Evolutionary conservation across 352 stramenopile genomes (phyloP).

Genomic region (Phytophthora hibernalis): DNA sequence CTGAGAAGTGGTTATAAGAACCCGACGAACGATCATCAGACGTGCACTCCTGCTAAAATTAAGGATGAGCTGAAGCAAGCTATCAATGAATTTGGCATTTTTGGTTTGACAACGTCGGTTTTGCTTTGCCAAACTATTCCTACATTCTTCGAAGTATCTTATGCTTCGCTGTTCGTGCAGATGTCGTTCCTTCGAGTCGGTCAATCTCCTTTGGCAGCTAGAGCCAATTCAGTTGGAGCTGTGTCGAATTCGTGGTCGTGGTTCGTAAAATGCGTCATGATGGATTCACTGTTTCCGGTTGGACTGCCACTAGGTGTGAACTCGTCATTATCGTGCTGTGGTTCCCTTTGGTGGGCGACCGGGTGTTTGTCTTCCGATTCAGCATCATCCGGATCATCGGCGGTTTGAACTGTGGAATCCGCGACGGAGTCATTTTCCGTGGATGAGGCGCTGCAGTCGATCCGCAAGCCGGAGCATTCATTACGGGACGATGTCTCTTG

Average conservation of each 20-base stretch:
- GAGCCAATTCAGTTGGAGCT: background rate
- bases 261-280: slow-evolving; percentile 6
- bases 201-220: background rate
- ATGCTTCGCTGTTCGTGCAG: background rate
- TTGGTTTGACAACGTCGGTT: background rate
- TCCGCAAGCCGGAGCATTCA: slow-evolving; percentile 11
- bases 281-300: slow-evolving; percentile 9
- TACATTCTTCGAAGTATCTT: slow-evolving; percentile 10
- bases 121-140: background rate
- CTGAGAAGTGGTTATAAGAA: slow-evolving; percentile 11
- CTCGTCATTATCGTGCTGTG: slow-evolving; percentile 46
- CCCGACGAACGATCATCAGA: slow-evolving; percentile 7
- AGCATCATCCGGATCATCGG: background rate
- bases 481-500: slow-evolving; percentile 5
- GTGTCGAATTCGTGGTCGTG: slow-evolving; percentile 9
- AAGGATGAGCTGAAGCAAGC: background rate
- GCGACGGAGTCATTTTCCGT: slow-evolving; percentile 10
- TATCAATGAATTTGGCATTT: background rate
- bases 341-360: slow-evolving; percentile 27
- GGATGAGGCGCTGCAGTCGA: slow-evolving; percentile 19
- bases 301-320: slow-evolving; percentile 25
- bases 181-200: background rate
- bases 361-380: slow-evolving; percentile 21
- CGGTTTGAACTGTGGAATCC: background rate
- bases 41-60: slow-evolving; percentile 22